Conservation (phyloP, 2,329 filamentous ascomycete species). For the Bipolaris bicolor region DNA sequence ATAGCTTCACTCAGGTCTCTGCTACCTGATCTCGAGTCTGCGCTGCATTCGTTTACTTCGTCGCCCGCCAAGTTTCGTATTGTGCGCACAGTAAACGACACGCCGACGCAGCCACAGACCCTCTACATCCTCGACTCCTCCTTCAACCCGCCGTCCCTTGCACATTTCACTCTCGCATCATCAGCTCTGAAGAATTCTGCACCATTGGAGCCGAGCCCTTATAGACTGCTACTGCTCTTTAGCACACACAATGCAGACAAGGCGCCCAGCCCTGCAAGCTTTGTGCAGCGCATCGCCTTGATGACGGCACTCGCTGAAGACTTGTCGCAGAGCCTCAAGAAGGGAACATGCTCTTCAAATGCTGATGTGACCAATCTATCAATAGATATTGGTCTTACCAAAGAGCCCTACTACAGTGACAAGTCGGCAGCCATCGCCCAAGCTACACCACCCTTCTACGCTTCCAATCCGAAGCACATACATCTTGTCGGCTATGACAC, state of each 20-base stretch:
- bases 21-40: slow-evolving; percentile 42
- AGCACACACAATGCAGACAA: slow-evolving; percentile 71
- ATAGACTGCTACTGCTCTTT: slow-evolving; percentile 63
- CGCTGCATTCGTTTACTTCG: slow-evolving; percentile 41
- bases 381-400: slow-evolving; percentile 73
- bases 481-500: slow-evolving; percentile 81
- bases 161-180: slow-evolving; percentile 62
- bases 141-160: slow-evolving; percentile 69
- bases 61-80: slow-evolving; percentile 45
- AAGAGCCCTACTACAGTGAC: slow-evolving; percentile 74
- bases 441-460: slow-evolving; percentile 42
- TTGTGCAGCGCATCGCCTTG: slow-evolving; percentile 71
- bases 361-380: slow-evolving; percentile 32
- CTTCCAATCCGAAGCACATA: slow-evolving; percentile 58
- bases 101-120: slow-evolving; percentile 44
- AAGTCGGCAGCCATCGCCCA: slow-evolving; percentile 68
- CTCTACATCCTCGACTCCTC: slow-evolving; percentile 70
- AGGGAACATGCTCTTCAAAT: slow-evolving; percentile 2
- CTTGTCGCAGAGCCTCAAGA: slow-evolving; percentile 40
- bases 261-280: slow-evolving; percentile 69
- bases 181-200: slow-evolving; percentile 56
- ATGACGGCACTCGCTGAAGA: slow-evolving; percentile 73
- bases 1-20: slow-evolving; percentile 35
- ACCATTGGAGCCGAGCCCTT: slow-evolving; percentile 44
- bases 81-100: slow-evolving; percentile 44